Conservation (phyloP, 1,139 yeast genomes). For the Geotrichum histeridarum region DNA sequence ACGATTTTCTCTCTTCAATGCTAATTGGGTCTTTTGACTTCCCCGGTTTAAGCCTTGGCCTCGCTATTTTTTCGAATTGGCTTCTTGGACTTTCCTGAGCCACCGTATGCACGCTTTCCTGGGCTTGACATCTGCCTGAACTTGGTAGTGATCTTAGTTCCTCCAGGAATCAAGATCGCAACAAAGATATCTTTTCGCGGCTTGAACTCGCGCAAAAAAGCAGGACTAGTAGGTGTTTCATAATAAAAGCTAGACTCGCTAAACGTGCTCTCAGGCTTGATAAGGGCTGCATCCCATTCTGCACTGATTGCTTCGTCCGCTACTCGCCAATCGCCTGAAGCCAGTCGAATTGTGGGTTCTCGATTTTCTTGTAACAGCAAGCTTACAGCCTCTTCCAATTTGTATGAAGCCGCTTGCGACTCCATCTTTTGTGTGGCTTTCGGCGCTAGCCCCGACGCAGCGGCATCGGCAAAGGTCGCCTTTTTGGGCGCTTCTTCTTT, state of each 20-base stretch:
- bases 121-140: neutral
- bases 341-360: too few species aligned
- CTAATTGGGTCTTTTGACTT: too few species aligned
- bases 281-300: conserved; percentile 9
- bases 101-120: too few species aligned
- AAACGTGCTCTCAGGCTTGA: neutral
- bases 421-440: neutral
- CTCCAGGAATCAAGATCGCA: conserved; percentile 16
- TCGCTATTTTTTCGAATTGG: too few species aligned
- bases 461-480: neutral
- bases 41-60: too few species aligned
- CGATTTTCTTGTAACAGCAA: neutral
- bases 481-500: neutral
- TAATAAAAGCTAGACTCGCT: conserved; percentile 6
- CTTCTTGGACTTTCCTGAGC: too few species aligned
- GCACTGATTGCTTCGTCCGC: neutral
- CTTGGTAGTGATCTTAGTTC: conserved; percentile 3
- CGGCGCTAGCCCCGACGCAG: neutral
- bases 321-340: too few species aligned
- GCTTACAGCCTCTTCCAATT: neutral
- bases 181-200: conserved; percentile 16
- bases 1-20: too few species aligned
- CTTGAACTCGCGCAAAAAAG: conserved; percentile 16
- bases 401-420: neutral
- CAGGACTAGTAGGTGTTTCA: conserved; percentile 1